Base-by-base conservation (phyloP, 2,329 filamentous ascomycete genomes). In the Septoria linicola region DNA sequence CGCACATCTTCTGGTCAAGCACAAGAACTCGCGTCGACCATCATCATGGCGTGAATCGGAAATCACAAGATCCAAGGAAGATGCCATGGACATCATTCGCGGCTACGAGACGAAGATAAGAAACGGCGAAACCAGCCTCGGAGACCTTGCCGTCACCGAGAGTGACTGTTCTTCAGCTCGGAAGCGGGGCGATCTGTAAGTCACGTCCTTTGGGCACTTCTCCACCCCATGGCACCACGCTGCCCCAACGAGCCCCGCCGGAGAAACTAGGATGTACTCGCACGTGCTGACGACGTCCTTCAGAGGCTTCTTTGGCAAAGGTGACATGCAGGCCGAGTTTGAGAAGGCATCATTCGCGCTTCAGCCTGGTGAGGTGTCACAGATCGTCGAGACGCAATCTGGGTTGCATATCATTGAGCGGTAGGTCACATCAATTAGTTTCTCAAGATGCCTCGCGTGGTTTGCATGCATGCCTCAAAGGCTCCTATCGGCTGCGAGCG, bases 281-380 rank as follows among this genome's bases (percentile, higher is more conserved):
- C 21, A 34, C 37, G 51, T 49, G 49, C 62, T 64, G 52, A 64
- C 42, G 30, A 17, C 23, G 23, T 32, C 20, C 40, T 35, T n/a
- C 51, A 85, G 82, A 58, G 93, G 93, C 16, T 96, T 91, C 72
- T 99, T 99, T 71, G 91, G 89, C 49, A 84, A 81, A 64, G 89
- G 90, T 21, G 92, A 97, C 66, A 99, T 99, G 93, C 93, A 99
- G 71, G 92, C 91, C 76, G 92, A 96, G 73, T 99, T 99, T 67
- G 93, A 99, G 74, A 89, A 96, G 50, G 91, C 91, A 3, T 87
- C 93, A 1, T 99, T 99, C 73, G 85, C 81, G n/a, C 78, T 99
- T 49, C 81, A 91, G 71, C 85, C 86, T 2, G 91, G 90, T 27
- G 82, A 96, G 72, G 83, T 97, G 66, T 96, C 91, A 72, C 78